Evolutionary conservation across 352 stramenopile species (phyloP).

Genomic region (Bremia lactucae): DNA sequence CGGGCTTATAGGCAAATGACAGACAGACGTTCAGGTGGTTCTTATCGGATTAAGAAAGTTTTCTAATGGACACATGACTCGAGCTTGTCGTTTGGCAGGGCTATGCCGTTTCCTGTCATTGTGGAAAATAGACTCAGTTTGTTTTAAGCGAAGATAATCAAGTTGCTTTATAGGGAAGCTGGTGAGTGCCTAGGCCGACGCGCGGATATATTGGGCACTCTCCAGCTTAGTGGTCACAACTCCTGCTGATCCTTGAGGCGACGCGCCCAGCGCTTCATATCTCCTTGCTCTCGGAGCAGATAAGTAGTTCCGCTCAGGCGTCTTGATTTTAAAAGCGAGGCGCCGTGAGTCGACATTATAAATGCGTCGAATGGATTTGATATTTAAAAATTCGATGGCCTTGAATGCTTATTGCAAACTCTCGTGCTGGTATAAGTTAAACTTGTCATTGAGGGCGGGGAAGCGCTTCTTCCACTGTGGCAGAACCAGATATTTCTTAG

Average conservation of each 20-base stretch:
- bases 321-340: constrained; percentile 75
- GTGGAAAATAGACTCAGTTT: neutral
- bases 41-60: no score
- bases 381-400: constrained; percentile 54
- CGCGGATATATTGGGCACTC: constrained; percentile 22
- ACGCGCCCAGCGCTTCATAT: constrained; percentile 84
- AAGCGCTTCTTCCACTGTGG: constrained; percentile 78
- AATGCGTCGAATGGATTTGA: constrained; percentile 73
- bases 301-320: constrained; percentile 64
- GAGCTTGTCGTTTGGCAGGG: no score
- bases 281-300: constrained; percentile 69
- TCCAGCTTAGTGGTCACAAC: constrained; percentile 53
- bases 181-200: constrained; percentile 65
- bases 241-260: constrained; percentile 76
- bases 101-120: no score
- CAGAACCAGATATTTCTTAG: constrained; percentile 50
- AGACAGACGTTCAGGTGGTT: no score
- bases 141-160: constrained; percentile 26
- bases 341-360: constrained; percentile 75
- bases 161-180: constrained; percentile 28
- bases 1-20: constrained; percentile 67
- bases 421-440: constrained; percentile 78
- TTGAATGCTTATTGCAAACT: constrained; percentile 49
- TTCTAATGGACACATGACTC: no score
- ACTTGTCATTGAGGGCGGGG: constrained; percentile 66